phyloP scores from a whole-genome alignment of 305 asterid species.

The Fraxinus platypoda region DNA sequence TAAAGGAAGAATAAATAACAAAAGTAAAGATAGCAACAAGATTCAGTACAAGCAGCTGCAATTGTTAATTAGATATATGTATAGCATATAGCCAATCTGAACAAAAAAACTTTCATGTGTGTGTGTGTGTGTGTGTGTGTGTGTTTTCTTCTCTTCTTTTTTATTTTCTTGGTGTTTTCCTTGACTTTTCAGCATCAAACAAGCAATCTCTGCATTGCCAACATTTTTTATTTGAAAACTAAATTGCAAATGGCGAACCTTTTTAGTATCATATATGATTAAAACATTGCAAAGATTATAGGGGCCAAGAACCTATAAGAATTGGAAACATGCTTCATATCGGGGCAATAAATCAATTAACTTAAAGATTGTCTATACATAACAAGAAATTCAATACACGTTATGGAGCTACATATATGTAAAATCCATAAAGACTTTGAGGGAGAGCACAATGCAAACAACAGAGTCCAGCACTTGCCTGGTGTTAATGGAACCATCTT shows the following conservation, averaged over 20 bases:
- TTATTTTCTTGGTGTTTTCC: background rate
- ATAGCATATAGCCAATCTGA: background rate
- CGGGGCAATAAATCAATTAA: background rate
- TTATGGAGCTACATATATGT: background rate
- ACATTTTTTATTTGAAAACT: background rate
- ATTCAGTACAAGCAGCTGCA: background rate
- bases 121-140: background rate
- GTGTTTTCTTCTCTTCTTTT: background rate
- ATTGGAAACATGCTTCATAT: background rate
- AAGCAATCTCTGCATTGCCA: background rate
- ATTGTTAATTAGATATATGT: background rate
- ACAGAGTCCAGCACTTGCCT: constrained; percentile 47
- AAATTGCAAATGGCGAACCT: background rate
- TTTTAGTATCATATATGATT: background rate
- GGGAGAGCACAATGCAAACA: background rate
- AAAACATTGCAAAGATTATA: background rate
- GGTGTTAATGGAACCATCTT: constrained; percentile 84
- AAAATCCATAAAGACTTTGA: background rate
- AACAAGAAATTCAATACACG: constrained; percentile 6
- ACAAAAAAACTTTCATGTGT: background rate
- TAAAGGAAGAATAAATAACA: background rate
- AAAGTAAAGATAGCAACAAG: background rate
- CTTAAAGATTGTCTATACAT: background rate
- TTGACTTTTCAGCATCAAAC: background rate
- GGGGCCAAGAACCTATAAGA: background rate